These are phyloP conservation scores for Leccinum pachyderme DNA, from an alignment of 1,284 basidiomycete genomes.

Conservation along the genomic window DNA sequence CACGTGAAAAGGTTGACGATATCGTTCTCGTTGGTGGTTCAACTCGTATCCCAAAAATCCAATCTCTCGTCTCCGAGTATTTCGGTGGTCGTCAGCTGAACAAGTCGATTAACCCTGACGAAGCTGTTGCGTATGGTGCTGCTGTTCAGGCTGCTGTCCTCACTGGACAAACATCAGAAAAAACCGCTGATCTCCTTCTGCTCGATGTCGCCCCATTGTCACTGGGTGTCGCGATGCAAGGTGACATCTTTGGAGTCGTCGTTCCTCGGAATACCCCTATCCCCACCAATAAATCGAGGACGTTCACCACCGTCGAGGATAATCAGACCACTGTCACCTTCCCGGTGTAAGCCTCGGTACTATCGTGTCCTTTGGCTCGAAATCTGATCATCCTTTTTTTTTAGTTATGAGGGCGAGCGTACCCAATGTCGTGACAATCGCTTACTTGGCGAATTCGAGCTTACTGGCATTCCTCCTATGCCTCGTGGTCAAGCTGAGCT, in stretches of 20 bases:
- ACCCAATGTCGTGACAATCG: conserved; percentile 97
- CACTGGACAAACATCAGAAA: conserved; percentile 94
- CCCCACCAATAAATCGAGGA: conserved; percentile 94
- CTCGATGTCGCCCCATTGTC: conserved; percentile 96
- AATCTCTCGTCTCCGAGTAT: conserved; percentile 96
- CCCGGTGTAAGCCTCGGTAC: conserved; percentile 69
- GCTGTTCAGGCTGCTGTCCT: conserved; percentile 97
- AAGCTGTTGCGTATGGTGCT: conserved; percentile 94
- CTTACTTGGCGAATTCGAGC: conserved; percentile 96
- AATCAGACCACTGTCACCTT: conserved; percentile 98
- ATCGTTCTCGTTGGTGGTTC: conserved; percentile 99
- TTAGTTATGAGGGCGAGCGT: conserved; percentile 92
- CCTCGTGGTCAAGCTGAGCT: conserved; percentile 95
- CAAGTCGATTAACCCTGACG: conserved; percentile 98
- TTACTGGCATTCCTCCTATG: conserved; percentile 95
- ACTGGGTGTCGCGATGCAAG: conserved; percentile 98
- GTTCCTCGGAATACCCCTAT: conserved; percentile 97
- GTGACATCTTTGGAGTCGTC: conserved; percentile 95
- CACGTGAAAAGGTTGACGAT: conserved; percentile 96
- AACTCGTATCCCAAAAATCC: conserved; percentile 99
- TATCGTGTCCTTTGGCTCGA: not conserved
- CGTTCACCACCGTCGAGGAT: conserved; percentile 97
- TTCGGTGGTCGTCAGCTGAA: conserved; percentile 97
- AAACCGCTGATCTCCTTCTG: conserved; percentile 92
- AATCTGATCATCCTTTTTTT: conserved; percentile 9